Evolutionary conservation across 2,329 filamentous ascomycete species (phyloP).

Genomic region (Pyrenophora seminiperda): DNA sequence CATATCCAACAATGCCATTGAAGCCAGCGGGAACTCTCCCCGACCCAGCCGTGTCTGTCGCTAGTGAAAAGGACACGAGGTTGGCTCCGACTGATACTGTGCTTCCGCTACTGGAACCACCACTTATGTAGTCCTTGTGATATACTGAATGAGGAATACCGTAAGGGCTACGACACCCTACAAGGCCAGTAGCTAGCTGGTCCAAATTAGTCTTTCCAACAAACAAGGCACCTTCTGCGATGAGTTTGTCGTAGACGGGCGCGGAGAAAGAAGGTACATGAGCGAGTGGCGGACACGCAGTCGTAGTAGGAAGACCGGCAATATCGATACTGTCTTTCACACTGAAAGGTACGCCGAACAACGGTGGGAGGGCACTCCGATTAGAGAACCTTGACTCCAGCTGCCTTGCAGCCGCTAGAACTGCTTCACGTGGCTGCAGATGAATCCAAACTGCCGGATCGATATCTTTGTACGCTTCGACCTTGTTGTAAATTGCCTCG

Average conservation of each 20-base stretch:
- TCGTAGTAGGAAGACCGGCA: conserved; percentile 57
- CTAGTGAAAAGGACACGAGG: conserved; percentile 62
- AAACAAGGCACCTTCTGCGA: conserved; percentile 60
- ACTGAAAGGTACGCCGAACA: conserved; percentile 63
- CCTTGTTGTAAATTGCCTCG: conserved; percentile 53
- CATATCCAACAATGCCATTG: conserved; percentile 60
- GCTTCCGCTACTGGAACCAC: conserved; percentile 63
- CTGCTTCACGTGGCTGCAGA: conserved; percentile 48
- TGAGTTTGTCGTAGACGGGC: conserved; percentile 57
- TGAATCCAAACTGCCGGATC: conserved; percentile 61
- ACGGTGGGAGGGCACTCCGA: conserved; percentile 51
- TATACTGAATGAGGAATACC: conserved; percentile 61
- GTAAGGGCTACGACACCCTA: conserved; percentile 63
- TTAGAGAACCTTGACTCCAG: conserved; percentile 50
- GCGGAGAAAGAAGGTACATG: conserved; percentile 57
- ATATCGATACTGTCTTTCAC: conserved; percentile 64
- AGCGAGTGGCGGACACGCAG: conserved; percentile 57
- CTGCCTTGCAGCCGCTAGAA: conserved; percentile 49
- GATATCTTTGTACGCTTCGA: conserved; percentile 55
- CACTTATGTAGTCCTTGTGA: conserved; percentile 57
- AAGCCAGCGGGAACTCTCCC: conserved; percentile 60
- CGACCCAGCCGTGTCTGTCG: conserved; percentile 62
- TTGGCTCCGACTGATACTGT: conserved; percentile 60
- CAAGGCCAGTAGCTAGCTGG: conserved; percentile 66
- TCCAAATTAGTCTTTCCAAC: conserved; percentile 67